Evolutionary conservation across 805 yeast species (phyloP).

Genomic region (Pichia pseudocactophila): DNA sequence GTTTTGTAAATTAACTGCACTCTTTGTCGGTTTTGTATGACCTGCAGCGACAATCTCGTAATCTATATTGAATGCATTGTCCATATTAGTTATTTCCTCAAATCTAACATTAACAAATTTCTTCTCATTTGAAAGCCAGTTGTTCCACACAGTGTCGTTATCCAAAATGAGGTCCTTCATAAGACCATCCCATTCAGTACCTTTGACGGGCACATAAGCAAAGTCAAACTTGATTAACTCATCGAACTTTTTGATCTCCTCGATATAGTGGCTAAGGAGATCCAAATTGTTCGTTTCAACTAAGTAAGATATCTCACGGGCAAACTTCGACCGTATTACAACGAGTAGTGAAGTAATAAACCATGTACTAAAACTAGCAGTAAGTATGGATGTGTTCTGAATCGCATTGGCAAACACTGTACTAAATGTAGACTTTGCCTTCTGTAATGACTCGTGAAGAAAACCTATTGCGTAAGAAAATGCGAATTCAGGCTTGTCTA

Average conservation of each 20-base stretch:
- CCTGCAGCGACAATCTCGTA: constrained; percentile 38
- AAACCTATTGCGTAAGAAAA: constrained; percentile 41
- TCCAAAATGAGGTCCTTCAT: constrained; percentile 24
- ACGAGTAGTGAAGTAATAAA: constrained; percentile 40
- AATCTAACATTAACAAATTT: constrained; percentile 43
- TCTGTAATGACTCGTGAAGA: constrained; percentile 23
- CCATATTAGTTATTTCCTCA: constrained; percentile 38
- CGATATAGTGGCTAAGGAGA: constrained; percentile 48
- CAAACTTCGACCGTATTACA: constrained; percentile 38
- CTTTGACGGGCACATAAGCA: constrained; percentile 24
- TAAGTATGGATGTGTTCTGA: constrained; percentile 1
- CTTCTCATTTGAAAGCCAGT: constrained; percentile 49
- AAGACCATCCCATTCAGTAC: constrained; percentile 21
- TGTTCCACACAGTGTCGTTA: constrained; percentile 25
- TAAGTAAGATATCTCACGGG: constrained; percentile 11
- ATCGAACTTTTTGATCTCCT: constrained; percentile 53
- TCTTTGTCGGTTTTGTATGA: constrained; percentile 50
- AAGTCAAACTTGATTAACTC: constrained; percentile 32
- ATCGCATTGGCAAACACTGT: neutral
- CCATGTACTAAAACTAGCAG: constrained; percentile 24
- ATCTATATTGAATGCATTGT: constrained; percentile 50
- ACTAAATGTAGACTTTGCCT: constrained; percentile 26
- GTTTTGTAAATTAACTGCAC: constrained; percentile 49
- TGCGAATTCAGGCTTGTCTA: constrained; percentile 68
- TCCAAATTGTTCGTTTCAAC: constrained; percentile 31